These are phyloP conservation scores for Avena sativa DNA, from an alignment of 176 grass and related monocot genomes.

Conservation along the genomic window DNA sequence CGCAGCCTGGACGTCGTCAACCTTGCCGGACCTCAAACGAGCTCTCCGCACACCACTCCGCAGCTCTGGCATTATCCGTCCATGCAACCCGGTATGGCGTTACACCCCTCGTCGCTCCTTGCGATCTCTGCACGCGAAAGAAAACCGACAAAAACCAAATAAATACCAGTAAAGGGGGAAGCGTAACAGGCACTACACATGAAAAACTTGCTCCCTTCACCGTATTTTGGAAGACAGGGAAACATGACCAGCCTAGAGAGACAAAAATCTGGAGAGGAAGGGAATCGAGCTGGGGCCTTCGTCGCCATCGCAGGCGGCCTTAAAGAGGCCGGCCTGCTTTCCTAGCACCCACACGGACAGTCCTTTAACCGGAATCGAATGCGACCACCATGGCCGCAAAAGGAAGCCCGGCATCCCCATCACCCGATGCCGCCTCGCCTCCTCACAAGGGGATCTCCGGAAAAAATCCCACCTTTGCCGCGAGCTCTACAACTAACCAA, in stretches of 20 bases:
- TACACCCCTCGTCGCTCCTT: constrained; percentile 32
- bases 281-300: constrained; percentile 29
- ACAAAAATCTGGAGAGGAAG: constrained; percentile 9
- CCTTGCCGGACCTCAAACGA: constrained; percentile 62
- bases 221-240: background rate
- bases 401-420: constrained; percentile 38
- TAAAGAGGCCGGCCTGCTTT: constrained; percentile 41
- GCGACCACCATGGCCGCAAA: constrained; percentile 18
- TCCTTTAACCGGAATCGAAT: constrained; percentile 53
- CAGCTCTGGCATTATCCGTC: constrained; percentile 76
- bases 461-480: constrained; percentile 46
- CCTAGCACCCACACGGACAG: background rate
- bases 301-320: constrained; percentile 35
- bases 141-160: constrained; percentile 11
- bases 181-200: background rate
- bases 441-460: constrained; percentile 35
- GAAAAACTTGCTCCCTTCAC: background rate
- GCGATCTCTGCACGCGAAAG: constrained; percentile 45
- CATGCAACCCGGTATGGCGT: constrained; percentile 57
- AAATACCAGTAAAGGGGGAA: constrained; percentile 27
- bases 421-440: constrained; percentile 29
- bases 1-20: constrained; percentile 44
- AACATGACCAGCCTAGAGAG: background rate
- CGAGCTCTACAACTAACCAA: constrained; percentile 2
- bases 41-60: constrained; percentile 64